Percentiles rank a stretch among this genome's conserved stretches.
Evolutionary conservation across 1,139 yeast genomes (phyloP).

Genomic region (Maudiozyma humilis): DNA sequence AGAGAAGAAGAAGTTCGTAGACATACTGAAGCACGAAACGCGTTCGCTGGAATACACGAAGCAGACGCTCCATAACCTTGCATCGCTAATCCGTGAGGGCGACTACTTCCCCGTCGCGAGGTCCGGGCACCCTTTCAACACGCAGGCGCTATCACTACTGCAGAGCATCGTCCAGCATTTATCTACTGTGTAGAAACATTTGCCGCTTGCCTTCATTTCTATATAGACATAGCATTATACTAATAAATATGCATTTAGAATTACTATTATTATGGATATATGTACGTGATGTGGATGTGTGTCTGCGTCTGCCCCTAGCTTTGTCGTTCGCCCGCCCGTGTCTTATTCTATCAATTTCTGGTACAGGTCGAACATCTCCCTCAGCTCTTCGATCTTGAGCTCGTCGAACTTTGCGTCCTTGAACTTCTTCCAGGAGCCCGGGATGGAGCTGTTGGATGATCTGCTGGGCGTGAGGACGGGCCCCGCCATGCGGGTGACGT

Average conservation of each 20-base stretch:
- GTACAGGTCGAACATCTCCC: conserved; percentile 26
- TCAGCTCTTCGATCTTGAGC: conserved; percentile 23
- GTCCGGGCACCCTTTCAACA: neutral
- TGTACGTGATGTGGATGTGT: too few relatives aligned
- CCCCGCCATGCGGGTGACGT: neutral
- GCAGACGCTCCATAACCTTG: conserved; percentile 14
- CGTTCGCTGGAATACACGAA: conserved; percentile 27
- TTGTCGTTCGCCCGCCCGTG: too few relatives aligned
- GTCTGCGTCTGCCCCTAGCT: too few relatives aligned
- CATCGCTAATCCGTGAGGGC: conserved; percentile 12
- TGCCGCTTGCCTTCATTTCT: neutral
- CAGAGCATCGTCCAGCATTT: conserved; percentile 8
- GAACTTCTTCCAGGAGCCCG: conserved; percentile 17
- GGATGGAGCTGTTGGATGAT: conserved; percentile 4
- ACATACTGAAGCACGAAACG: conserved; percentile 37
- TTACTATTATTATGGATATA: neutral
- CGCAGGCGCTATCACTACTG: neutral
- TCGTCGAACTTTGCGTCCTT: conserved; percentile 25
- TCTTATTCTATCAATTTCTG: conserved; percentile 21
- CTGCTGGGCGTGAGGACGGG: conserved; percentile 3
- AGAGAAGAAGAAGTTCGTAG: conserved; percentile 43
- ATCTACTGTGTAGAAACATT: conserved; percentile 5
- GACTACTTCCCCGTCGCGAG: conserved; percentile 15
- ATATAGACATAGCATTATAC: neutral
- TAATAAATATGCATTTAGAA: neutral